A percentile compares a stretch with the other conserved stretches of the same genome.
phyloP scores from a whole-genome alignment of 2,329 filamentous ascomycete genomes.

The Nemania abortiva region DNA sequence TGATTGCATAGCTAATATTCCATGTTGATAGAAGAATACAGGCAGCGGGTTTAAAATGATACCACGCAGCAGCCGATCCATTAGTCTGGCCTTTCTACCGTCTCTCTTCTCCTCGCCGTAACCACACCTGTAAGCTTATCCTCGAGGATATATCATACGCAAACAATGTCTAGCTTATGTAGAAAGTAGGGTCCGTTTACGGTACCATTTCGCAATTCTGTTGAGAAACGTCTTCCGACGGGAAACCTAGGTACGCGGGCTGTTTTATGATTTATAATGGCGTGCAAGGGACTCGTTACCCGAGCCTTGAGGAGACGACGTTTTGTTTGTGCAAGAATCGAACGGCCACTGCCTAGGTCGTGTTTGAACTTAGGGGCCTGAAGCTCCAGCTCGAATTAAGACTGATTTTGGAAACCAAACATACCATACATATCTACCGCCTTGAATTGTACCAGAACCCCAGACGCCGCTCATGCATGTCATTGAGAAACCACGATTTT shows the following conservation, averaged over 20 bases:
- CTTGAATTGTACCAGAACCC: conserved; percentile 47
- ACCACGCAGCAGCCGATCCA: neutral
- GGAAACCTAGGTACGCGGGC: neutral
- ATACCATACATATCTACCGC: conserved; percentile 50
- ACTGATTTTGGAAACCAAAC: conserved; percentile 32
- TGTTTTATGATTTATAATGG: neutral
- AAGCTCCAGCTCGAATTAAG: conserved; percentile 32
- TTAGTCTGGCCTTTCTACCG: neutral
- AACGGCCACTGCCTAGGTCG: neutral
- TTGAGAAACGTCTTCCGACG: neutral
- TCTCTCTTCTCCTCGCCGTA: neutral
- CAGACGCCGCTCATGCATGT: conserved; percentile 52
- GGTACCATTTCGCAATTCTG: neutral
- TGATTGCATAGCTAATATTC: neutral
- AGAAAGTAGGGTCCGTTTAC: neutral
- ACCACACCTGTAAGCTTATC: neutral
- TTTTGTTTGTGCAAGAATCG: neutral
- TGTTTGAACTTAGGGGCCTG: conserved; percentile 9
- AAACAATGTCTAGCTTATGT: neutral
- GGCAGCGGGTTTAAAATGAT: neutral
- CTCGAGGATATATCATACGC: neutral
- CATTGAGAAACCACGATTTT: conserved; percentile 43
- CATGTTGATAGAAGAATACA: neutral
- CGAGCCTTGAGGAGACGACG: neutral
- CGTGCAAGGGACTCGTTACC: neutral